Conservation (phyloP, 768 basidiomycete genomes). For the Boletus reticuloceps region DNA sequence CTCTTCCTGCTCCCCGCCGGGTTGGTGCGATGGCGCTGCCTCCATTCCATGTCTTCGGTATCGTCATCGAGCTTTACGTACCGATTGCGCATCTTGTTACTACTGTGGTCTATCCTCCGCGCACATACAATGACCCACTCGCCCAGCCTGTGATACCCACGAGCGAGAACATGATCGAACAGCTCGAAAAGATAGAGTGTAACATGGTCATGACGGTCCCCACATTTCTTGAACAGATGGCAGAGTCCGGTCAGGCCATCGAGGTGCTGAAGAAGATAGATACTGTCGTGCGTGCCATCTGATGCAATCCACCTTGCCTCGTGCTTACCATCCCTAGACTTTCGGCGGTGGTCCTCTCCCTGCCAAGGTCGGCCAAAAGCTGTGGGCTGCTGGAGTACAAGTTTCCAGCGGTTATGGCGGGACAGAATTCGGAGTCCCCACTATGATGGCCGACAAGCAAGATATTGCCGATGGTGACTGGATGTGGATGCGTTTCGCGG, state of each 20-base stretch:
- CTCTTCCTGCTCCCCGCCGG: not conserved
- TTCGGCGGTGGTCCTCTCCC: conserved; percentile 15
- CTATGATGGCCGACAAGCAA: not conserved
- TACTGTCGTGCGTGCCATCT: not conserved
- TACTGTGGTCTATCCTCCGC: conserved; percentile 34
- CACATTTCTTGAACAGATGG: conserved; percentile 19
- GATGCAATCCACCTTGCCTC: no score
- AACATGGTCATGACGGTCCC: conserved; percentile 15
- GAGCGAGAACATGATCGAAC: conserved; percentile 16
- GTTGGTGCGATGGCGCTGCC: conserved; percentile 34
- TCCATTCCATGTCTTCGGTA: conserved; percentile 38
- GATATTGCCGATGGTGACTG: conserved; percentile 16
- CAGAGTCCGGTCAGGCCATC: not conserved
- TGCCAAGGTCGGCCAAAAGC: conserved; percentile 8
- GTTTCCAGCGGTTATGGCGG: conserved; percentile 14
- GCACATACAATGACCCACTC: not conserved
- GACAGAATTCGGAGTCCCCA: conserved; percentile 19
- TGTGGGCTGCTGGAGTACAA: conserved; percentile 13
- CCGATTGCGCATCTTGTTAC: conserved; percentile 29
- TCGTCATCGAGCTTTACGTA: conserved; percentile 30
- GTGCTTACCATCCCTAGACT: not conserved
- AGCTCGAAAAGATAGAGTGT: conserved; percentile 3
- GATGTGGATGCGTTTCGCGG: conserved; percentile 8
- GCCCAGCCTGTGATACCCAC: conserved; percentile 17
- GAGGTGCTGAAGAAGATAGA: not conserved